Base-by-base conservation (phyloP, 345 rosid species). In the Acer saccharum region DNA sequence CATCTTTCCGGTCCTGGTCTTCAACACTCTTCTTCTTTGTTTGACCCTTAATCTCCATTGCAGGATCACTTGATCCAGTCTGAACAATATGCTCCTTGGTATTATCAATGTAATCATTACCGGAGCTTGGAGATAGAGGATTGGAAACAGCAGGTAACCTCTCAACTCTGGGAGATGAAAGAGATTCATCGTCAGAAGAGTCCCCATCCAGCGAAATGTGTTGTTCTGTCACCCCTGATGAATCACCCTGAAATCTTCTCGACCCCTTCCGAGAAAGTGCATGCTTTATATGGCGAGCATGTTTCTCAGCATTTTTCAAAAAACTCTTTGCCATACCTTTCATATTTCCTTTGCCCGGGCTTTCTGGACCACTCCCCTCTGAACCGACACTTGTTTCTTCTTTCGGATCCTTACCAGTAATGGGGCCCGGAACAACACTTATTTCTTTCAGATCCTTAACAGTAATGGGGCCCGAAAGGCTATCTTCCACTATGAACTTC, bases 191-290 rank as follows among this genome's bases (percentile, higher is more conserved):
- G 52, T 89, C 85, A 8, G 91, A 90, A 9, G 90, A 85, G n/a
- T 83, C 90, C 20, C 86, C 79, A 29, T 84, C 88, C 16, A 71
- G 74, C 68, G 50, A 55, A 54, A 50, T 69, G 41, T 90, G 89
- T 54, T 75, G 52, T 55, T 80, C 92, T 35, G 32, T 65, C 52
- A 66, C 75, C 0, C 46, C 66, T 41, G 84, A 68, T 71, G 83
- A 63, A 78, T 46, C 66, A 27, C 43, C 85, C 44, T 8, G 78
- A 20, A 79, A 74, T 65, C 72, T 86, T 79, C 77, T 85, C 29
- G 98, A 91, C 35, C 92, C 92, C 87, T 88, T 96, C 46, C 83
- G 87, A 6, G 98, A 91, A 75, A 96, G 81, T 0, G 44, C 90
- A 55, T 91, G 88, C 82, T 88, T 95, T 44, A 93, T 4, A 54